Conservation (phyloP, 495 filamentous ascomycete genomes). For the Penicillium lagena region DNA sequence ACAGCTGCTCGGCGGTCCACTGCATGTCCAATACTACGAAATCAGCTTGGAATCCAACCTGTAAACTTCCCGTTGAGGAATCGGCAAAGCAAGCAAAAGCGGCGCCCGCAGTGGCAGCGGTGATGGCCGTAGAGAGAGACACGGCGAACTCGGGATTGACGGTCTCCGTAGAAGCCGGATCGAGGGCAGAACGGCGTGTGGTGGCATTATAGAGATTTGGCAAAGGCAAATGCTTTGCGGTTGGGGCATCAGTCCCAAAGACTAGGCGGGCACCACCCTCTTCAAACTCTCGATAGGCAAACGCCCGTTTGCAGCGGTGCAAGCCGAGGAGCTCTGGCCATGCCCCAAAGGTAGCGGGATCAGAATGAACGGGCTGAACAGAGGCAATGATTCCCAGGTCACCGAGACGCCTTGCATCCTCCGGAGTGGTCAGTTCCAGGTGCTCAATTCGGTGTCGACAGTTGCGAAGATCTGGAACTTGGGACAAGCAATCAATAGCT, state of each 20-base stretch:
- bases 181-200: constrained; percentile 48
- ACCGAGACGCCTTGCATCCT: constrained; percentile 47
- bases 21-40: constrained; percentile 55
- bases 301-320: constrained; percentile 46
- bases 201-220: constrained; percentile 55
- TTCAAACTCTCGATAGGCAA: constrained; percentile 56
- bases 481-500: constrained; percentile 47
- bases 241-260: constrained; percentile 56
- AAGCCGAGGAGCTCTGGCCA: constrained; percentile 51
- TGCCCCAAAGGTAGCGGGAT: constrained; percentile 54
- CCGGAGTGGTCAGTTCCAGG: constrained; percentile 48
- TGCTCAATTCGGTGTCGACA: constrained; percentile 57
- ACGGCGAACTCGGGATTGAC: constrained; percentile 50
- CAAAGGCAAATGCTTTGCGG: constrained; percentile 49
- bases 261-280: constrained; percentile 47
- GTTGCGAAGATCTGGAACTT: constrained; percentile 14
- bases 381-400: constrained; percentile 53
- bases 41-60: constrained; percentile 46
- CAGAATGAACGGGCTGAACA: constrained; percentile 58
- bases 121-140: constrained; percentile 42
- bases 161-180: constrained; percentile 37
- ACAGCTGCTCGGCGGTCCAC: constrained; percentile 43
- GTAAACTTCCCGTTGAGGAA: constrained; percentile 39
- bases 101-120: constrained; percentile 49
- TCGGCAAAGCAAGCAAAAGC: constrained; percentile 56